Evolutionary conservation across 306 rosid genomes (phyloP), one percentile per base, ranked within the genome.

Genomic region (Oemleria cerasiformis): DNA sequence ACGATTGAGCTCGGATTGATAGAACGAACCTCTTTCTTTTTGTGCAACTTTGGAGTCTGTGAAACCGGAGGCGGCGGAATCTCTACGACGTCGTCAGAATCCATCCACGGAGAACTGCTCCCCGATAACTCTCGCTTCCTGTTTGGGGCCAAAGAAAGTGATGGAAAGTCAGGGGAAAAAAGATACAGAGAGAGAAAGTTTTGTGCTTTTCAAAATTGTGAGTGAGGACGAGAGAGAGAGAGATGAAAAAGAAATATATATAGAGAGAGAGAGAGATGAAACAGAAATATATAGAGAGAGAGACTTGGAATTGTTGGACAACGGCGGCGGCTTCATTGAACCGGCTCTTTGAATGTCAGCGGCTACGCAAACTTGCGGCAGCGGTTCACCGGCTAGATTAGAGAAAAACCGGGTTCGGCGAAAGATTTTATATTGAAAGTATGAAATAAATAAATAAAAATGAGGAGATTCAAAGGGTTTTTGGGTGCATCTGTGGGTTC

Each of bases 61-160:
- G 17, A 61, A 30, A 72, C 63, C 62, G 71, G 51, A 61, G 65
- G 73, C 38, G 92, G 86, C 5, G 84, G 65, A 50, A 81, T 69
- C 77, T 78, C 88, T 19, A 86, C 43, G 11, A 84, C 84, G 23
- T 86, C 92, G 56, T 86, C 92, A 54, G 87, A 68, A 69, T 90
- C 91, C 87, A 85, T 79, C 54, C 73, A 60, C 16, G n/a, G 63
- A 51, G 81, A 81, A 70, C 39, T 58, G 60, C 70, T 65, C 4
- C 66, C 78, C 7, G 80, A 73, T 61, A 34, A 50, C 19, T 44
- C 34, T 4, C 62, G 75, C 68, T 62, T 65, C 80, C 96, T 84
- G 83, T 68, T 65, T 75, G 58, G 67, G 72, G 34, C 71, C 53
- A 55, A 19, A 80, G 77, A 75, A 44, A 83, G 70, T 59, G 50